Evolutionary conservation across 495 filamentous ascomycete genomes (phyloP).

Genomic region (Penicillium herquei): DNA sequence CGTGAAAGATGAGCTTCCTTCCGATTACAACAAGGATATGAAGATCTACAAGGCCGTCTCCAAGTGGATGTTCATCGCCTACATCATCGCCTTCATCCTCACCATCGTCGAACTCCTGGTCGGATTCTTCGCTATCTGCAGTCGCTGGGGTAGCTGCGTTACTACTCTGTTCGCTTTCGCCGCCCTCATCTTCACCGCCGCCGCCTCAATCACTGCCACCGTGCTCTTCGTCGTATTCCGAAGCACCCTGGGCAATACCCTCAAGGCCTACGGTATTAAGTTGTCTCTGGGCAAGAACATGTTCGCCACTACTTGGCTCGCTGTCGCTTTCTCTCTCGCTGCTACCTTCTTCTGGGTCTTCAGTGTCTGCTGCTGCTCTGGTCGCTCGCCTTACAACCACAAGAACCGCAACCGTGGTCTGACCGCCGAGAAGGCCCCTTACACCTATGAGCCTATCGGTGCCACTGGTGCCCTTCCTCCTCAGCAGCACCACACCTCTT

Average conservation of each 20-base stretch:
- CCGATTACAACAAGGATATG: constrained; percentile 61
- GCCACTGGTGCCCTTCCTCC: constrained; percentile 23
- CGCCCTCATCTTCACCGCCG: constrained; percentile 56
- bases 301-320: constrained; percentile 72
- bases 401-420: constrained; percentile 27
- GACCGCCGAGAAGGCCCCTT: constrained; percentile 49
- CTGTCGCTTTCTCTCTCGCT: constrained; percentile 69
- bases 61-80: constrained; percentile 79
- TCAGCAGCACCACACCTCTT: constrained; percentile 28
- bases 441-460: constrained; percentile 50
- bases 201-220: constrained; percentile 55
- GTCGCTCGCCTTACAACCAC: constrained; percentile 50
- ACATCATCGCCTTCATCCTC: constrained; percentile 65
- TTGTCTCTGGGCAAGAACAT: constrained; percentile 64
- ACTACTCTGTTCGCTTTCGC: constrained; percentile 71
- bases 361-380: constrained; percentile 85
- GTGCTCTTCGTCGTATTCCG: constrained; percentile 62
- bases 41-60: constrained; percentile 68
- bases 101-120: constrained; percentile 68
- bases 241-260: constrained; percentile 56
- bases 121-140: constrained; percentile 67
- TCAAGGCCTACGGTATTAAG: constrained; percentile 65
- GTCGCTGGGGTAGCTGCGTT: constrained; percentile 68
- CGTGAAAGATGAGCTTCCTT: constrained; percentile 58
- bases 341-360: constrained; percentile 85